Evolutionary conservation across 371 early-diverging fungal genomes (phyloP).

Genomic region (Mortierella sp.): DNA sequence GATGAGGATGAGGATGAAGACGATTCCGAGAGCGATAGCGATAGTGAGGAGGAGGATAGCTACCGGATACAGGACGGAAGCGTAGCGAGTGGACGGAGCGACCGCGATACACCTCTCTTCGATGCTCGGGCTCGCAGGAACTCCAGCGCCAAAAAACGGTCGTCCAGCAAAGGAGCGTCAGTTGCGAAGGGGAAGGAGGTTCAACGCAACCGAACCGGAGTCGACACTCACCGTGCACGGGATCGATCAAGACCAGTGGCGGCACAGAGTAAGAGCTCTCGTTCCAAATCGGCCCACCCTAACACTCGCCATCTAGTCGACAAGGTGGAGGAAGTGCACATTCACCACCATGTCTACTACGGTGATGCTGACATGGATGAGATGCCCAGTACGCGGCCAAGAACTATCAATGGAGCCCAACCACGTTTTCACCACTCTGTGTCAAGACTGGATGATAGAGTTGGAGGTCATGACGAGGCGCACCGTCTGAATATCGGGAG

Average conservation of each 20-base stretch:
- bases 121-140: background rate
- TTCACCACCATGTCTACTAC: constrained; percentile 47
- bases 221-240: background rate
- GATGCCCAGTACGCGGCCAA: background rate
- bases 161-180: background rate
- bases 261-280: background rate
- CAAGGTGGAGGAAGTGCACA: constrained; percentile 44
- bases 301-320: constrained; percentile 14
- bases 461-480: constrained; percentile 6
- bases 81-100: background rate
- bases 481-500: constrained; percentile 20
- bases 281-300: constrained; percentile 15
- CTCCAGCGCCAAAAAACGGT: background rate
- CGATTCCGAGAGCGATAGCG: constrained; percentile 11
- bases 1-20: constrained; percentile 1
- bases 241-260: background rate
- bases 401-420: background rate
- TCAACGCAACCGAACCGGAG: background rate
- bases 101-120: background rate
- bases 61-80: background rate
- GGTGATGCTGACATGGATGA: constrained; percentile 12
- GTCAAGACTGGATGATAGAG: background rate
- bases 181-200: background rate
- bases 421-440: background rate
- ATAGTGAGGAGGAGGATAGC: constrained; percentile 6